Evolutionary conservation across 331 rosid genomes (phyloP), one percentile per base, ranked within the genome.

Genomic region (Dryas integrifolia): DNA sequence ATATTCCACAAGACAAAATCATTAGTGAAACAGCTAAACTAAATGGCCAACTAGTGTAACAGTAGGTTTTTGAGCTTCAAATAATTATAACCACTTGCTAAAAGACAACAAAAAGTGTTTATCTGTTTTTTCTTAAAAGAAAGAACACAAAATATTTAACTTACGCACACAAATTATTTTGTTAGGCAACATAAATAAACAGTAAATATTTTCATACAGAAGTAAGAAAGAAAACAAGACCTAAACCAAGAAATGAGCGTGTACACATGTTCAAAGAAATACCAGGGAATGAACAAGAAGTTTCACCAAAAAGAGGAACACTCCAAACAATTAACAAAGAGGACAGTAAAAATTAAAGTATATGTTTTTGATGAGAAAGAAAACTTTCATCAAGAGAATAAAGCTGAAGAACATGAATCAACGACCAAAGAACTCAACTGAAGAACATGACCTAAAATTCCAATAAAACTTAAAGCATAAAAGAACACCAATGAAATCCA

Each of bases 1-100:
- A 75, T 72, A 76, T 72, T 70, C 49, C 77, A 67, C 69, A 70
- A 74, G n/a, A 59, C 46, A 60, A 57, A 58, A 60, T 55, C 24
- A 69, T 75, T 58, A 80, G 62, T 10, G 63, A 74, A 46, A 38
- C 26, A 57, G 68, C 30, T 35, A 38, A 14, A 26, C 59, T 48
- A 14, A 47, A 72, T 64, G n/a, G 52, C 43, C 13, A 11, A n/a
- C 30, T 65, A 44, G 21, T 47, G 13, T 38, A 40, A 18, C 5
- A 57, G 4, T 12, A 41, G 47, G 38, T 21, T 15, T 50, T 10
- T 53, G 46, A 44, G 49, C n/a, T n/a, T 35, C 15, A 12, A 40
- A 62, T 43, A 15, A 14, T 14, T 4, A 50, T 14, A 12, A 50
- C 18, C 55, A 50, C 35, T 30, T 30, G 14, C 55, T 14, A 50